Evolutionary conservation across 305 asterid genomes (phyloP), one percentile per base, ranked within the genome.

Genomic region (Ajuga reptans): DNA sequence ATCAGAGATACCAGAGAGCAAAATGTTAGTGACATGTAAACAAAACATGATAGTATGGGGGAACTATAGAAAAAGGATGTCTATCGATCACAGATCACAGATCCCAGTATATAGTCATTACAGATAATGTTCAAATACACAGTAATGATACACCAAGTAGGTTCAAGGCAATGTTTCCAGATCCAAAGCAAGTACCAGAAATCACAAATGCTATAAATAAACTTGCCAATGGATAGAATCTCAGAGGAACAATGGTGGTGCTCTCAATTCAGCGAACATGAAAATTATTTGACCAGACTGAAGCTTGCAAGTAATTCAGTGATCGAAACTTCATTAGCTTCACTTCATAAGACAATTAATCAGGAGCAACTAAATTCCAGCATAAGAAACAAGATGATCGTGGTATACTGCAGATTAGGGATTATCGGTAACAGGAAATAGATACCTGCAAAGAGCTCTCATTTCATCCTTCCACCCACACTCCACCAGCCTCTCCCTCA

Each of bases 391-490:
- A 45, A 10, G 31, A 52, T 14, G 15, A 17, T 7, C 4, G 9
- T 9, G 15, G 34, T 16, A 10, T 5, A 41, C 14, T 11, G 34
- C 43, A 12, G 6, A 45, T 36, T 8, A 18, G 34, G 49, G 47
- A 45, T 43, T 16, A 56, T 47, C 21, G 51, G 55, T 7, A 10
- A 49, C 9, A 61, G 29, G 11, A 36, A 29, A 17, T 0, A 21
- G 11, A 53, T 57, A 82, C 86, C 86, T 77, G 82, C 86, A 82
- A 61, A 82, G 71, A 63, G 84, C 69, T 74, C 72, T 72, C 84
- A 82, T 79, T 64, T 82, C 86, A 68, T 82, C 86, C 49, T 77
- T 82, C 86, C 86, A 82, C 9, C 86, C 84, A 72, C 86, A 82
- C 66, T 82, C 86, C 39, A 77, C 80, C 29, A 82, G 84, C 80